Evolutionary conservation across 306 rosid species (phyloP), one percentile per base, ranked within the genome.

Genomic region (Crataegus laevigata): DNA sequence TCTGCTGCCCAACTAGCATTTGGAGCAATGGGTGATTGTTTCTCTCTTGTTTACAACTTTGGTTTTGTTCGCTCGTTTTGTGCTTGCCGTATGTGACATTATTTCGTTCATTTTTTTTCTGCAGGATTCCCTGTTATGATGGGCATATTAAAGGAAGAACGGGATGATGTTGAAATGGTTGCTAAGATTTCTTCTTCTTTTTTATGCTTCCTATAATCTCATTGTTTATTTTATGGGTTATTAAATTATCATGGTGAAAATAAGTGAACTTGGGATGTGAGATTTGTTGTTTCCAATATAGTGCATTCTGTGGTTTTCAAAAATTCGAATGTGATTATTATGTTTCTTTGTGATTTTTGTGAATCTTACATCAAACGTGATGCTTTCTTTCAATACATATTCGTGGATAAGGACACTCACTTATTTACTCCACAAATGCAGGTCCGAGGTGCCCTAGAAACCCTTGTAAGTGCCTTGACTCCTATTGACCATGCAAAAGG

Each of bases 81-180:
- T 60, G 65, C 11, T 72, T 34, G 63, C 15, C 5, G 34, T 73
- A 42, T 75, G 52, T 73, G 61, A 72, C 43, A 22, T 78, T 19
- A 81, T 80, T 76, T 2, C 5, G 55, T 62, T 75, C 50, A 34
- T 66, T 71, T 70, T 17, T 3, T 6, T n/a, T 18, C 76, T 82
- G 84, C 83, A 93, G 98, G 98, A 30, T 84, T 93, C 81, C 97
- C 98, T 81, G 87, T 93, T 72, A 79, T 91, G 83, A 82, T 89
- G 80, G 79, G 87, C 8, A 88, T 93, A 55, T 75, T 93, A 66
- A 93, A 87, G 81, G 97, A 93, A 86, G 98, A 93, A 70, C 92
- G 97, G 11, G 91, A 93, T 70, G 98, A 91, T 79, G 86, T 88
- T 82, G 98, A 93, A 82, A 93, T 93, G 98, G 98, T 93, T 85